These are phyloP conservation scores for Camellia lanceoleosa DNA, from an alignment of 148 eudicot genomes.

Conservation along the genomic window DNA sequence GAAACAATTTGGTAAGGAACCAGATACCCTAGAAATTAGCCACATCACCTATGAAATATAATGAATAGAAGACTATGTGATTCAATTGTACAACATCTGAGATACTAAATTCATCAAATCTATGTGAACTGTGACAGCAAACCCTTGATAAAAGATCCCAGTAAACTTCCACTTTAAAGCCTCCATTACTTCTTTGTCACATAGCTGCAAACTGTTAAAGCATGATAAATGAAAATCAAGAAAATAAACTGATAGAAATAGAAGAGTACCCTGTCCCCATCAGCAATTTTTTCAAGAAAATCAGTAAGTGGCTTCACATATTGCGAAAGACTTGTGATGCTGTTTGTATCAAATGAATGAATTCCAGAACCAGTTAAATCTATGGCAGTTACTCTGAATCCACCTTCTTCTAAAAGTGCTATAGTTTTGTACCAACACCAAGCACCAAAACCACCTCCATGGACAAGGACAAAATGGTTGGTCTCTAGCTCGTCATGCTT, in stretches of 20 bases:
- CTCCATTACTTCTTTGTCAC: neutral
- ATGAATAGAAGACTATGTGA: neutral
- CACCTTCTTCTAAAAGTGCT: conserved; percentile 76
- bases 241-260: conserved; percentile 10
- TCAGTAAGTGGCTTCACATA: conserved; percentile 82
- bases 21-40: too few relatives aligned
- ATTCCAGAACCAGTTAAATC: conserved; percentile 94
- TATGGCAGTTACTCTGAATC: conserved; percentile 75
- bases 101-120: neutral
- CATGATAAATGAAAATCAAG: neutral
- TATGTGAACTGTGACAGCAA: neutral
- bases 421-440: conserved; percentile 99
- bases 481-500: conserved; percentile 60
- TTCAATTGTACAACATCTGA: neutral
- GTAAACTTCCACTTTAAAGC: neutral
- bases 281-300: conserved; percentile 65
- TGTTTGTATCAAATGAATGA: conserved; percentile 72
- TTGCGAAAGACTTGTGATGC: conserved; percentile 65
- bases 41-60: too few relatives aligned
- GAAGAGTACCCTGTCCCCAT: conserved; percentile 68
- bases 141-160: neutral
- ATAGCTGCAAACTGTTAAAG: neutral
- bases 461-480: conserved; percentile 77
- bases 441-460: conserved; percentile 98
- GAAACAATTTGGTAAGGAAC: too few relatives aligned